A percentile compares a stretch with the other conserved stretches of the same genome.
Evolutionary conservation across 2,329 filamentous ascomycete species (phyloP).

Genomic region (Akanthomyces muscarius): DNA sequence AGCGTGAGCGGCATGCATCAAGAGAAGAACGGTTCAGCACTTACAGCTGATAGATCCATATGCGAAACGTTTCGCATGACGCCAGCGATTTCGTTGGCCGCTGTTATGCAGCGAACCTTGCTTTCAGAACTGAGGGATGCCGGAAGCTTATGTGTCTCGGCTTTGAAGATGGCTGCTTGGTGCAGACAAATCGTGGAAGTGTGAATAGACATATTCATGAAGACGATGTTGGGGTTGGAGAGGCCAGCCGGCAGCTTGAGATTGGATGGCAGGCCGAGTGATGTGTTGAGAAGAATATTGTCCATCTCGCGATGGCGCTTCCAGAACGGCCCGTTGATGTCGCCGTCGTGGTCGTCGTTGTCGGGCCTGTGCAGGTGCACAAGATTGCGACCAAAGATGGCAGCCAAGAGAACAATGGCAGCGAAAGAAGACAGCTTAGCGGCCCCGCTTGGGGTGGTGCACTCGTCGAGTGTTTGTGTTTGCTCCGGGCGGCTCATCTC

Average conservation of each 20-base stretch:
- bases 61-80: conserved; percentile 96
- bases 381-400: conserved; percentile 85
- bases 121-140: conserved; percentile 78
- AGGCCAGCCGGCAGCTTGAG: conserved; percentile 76
- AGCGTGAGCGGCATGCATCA: conserved; percentile 24
- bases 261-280: conserved; percentile 73
- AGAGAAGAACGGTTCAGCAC: conserved; percentile 28
- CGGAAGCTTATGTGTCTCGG: conserved; percentile 80
- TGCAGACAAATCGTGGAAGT: conserved; percentile 97
- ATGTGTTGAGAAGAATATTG: conserved; percentile 83
- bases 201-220: conserved; percentile 95
- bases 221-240: conserved; percentile 78
- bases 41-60: conserved; percentile 75
- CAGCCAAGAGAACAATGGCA: conserved; percentile 79
- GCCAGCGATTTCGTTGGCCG: conserved; percentile 87
- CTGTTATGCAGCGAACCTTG: conserved; percentile 87
- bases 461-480: conserved; percentile 65
- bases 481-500: conserved; percentile 72
- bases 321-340: conserved; percentile 94
- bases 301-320: conserved; percentile 86
- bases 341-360: conserved; percentile 73
- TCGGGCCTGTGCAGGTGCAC: conserved; percentile 86
- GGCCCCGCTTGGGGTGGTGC: conserved; percentile 67
- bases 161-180: conserved; percentile 96
- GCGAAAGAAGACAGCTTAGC: conserved; percentile 72